Base-by-base conservation (phyloP, 352 stramenopile species). In the Blastocystis sp. region DNA sequence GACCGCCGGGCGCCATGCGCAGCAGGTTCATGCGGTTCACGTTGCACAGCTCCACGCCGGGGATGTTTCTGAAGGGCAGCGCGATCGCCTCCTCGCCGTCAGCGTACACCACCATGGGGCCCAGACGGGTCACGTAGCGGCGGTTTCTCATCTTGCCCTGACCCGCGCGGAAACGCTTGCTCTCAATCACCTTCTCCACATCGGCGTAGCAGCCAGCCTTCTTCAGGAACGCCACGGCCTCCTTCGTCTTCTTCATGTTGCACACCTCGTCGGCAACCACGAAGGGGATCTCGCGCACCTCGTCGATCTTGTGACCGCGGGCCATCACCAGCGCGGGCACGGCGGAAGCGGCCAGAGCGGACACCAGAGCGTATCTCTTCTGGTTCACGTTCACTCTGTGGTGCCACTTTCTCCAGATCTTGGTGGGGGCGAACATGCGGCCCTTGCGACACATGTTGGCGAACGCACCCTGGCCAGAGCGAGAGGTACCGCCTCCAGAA, bases 331-430 rank as follows among this genome's bases (percentile, higher is more conserved):
- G 93, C 34, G 96, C 92, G 78, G 96, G 96, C 19, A 98, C 92
- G 43, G 96, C 96, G 77, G 96, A 97, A 53, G 96, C 96, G 89
- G 96, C 96, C 38, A 99, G 92, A 81, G 96, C 96, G 76, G 96
- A 99, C 7, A 95, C 95, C 60, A 98, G 93, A 74, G 96, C 96
- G 91, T 98, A 99, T 88, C 95, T 93, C 90, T 96, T 95, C 92
- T 98, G 96, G 92, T 97, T 98, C 88, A 97, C 92, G 91, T 98
- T 98, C 90, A 98, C 96, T 92, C 98, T 98, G 89, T 94, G 93
- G 93, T 98, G 96, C 96, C 96, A 99, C 92, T 97, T 97, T 91
- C 96, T 93, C 96, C 96, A 99, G 88, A 97, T 98, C 91, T 98
- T 98, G 90, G 96, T 98, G 76, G 96, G 96, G 41, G 95, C 95